These are phyloP conservation scores for Boletus vinaceobasis DNA, from an alignment of 768 basidiomycete genomes.

Conservation along the genomic window DNA sequence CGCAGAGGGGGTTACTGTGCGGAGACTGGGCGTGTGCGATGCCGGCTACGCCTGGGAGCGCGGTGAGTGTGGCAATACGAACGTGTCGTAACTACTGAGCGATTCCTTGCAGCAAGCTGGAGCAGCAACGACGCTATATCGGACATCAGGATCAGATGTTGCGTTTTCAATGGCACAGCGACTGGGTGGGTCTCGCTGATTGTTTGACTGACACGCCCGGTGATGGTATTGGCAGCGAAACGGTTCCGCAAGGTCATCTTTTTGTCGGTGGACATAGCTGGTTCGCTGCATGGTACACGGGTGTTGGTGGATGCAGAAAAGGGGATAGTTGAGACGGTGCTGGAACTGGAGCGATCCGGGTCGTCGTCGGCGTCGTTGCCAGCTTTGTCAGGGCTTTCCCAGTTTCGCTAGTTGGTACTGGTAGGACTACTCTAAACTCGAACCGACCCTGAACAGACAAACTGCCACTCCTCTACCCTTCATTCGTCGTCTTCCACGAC, in stretches of 20 bases:
- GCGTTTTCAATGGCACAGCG: constrained; percentile 76
- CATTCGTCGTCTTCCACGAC: constrained; percentile 18
- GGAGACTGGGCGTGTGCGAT: constrained; percentile 84
- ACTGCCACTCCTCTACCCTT: neutral
- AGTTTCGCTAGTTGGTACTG: neutral
- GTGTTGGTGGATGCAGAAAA: constrained; percentile 58
- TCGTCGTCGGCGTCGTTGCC: neutral
- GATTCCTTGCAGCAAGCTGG: neutral
- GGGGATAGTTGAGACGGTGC: constrained; percentile 49
- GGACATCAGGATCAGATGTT: constrained; percentile 56
- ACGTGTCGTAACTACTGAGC: constrained; percentile 1
- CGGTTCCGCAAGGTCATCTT: constrained; percentile 68
- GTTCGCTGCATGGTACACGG: constrained; percentile 46
- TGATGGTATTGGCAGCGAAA: constrained; percentile 42
- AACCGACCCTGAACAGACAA: constrained; percentile 32
- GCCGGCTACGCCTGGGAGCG: constrained; percentile 41
- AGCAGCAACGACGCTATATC: constrained; percentile 62
- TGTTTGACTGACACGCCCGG: neutral
- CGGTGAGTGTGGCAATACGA: constrained; percentile 18
- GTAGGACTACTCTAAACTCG: neutral
- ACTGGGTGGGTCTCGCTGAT: constrained; percentile 53
- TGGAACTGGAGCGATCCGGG: constrained; percentile 32
- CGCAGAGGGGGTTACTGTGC: constrained; percentile 53
- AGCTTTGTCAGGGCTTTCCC: neutral
- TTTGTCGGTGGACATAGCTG: constrained; percentile 61